A percentile compares a stretch with the other conserved stretches of the same genome.
Evolutionary conservation across 345 rosid genomes (phyloP).

Genomic region (Eucalyptus cloeziana): DNA sequence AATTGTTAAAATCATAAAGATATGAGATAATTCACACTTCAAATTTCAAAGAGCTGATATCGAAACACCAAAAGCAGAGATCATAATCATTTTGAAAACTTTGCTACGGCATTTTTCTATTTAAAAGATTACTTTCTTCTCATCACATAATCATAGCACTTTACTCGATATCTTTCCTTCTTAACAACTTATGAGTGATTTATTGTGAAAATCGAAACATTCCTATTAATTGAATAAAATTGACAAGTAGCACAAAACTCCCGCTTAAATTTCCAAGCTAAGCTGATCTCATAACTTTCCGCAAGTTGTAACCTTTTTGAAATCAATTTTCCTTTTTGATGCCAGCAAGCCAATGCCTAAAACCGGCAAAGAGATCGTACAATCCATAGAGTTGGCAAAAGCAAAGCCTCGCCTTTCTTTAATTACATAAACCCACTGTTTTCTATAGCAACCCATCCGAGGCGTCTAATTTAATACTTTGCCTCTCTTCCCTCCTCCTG

Average conservation of each 20-base stretch:
- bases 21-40: neutral
- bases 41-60: neutral
- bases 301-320: neutral
- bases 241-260: too few relatives aligned
- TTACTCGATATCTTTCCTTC: neutral
- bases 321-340: neutral
- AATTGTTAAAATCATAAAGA: neutral
- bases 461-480: neutral
- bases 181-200: neutral
- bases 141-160: neutral
- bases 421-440: neutral
- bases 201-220: neutral
- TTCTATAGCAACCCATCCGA: neutral
- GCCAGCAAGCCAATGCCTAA: neutral
- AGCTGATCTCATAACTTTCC: neutral
- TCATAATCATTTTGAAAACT: fast-evolving
- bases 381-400: neutral
- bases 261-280: neutral
- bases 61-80: neutral
- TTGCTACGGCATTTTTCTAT: neutral
- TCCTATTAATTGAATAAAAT: neutral
- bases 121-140: neutral
- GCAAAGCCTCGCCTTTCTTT: neutral
- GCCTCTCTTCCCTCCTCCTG: neutral
- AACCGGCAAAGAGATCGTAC: neutral